Evolutionary conservation across 306 rosid species (phyloP).

Genomic region (Coriaria nepalensis): DNA sequence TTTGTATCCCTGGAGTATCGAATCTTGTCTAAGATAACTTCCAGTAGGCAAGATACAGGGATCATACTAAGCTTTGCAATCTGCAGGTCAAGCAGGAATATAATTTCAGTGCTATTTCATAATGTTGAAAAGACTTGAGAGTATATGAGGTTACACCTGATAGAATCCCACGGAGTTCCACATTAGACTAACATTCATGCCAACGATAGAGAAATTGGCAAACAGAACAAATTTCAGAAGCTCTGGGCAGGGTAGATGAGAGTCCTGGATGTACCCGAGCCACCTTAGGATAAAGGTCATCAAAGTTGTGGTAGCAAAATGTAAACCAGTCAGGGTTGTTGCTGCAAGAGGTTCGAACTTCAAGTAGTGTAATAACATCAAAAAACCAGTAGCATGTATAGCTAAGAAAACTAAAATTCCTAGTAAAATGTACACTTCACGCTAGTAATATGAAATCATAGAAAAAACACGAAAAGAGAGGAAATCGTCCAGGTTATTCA

Average conservation of each 20-base stretch:
- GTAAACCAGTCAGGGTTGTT: conserved; percentile 81
- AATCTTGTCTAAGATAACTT: conserved; percentile 48
- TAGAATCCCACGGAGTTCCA: conserved; percentile 97
- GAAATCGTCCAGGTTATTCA: too few relatives aligned
- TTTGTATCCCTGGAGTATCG: conserved; percentile 61
- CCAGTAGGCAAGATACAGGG: conserved; percentile 59
- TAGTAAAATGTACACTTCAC: too few relatives aligned
- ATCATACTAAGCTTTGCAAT: conserved; percentile 75
- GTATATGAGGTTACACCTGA: conserved; percentile 36
- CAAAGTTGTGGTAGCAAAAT: conserved; percentile 60
- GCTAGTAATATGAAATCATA: too few relatives aligned
- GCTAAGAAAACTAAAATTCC: not conserved
- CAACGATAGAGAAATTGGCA: conserved; percentile 85
- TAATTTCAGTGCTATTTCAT: not conserved
- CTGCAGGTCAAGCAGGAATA: conserved; percentile 23
- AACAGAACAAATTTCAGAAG: conserved; percentile 72
- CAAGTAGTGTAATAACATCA: not conserved
- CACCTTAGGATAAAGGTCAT: conserved; percentile 56
- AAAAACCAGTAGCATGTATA: not conserved
- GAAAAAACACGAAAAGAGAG: too few relatives aligned
- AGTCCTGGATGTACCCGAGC: conserved; percentile 62
- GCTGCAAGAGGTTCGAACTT: conserved; percentile 39
- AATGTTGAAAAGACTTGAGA: conserved; percentile 3
- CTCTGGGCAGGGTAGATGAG: conserved; percentile 68
- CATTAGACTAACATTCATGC: conserved; percentile 91